Evolutionary conservation across 441 rosid genomes (phyloP).

Genomic region (Brassica balearica): DNA sequence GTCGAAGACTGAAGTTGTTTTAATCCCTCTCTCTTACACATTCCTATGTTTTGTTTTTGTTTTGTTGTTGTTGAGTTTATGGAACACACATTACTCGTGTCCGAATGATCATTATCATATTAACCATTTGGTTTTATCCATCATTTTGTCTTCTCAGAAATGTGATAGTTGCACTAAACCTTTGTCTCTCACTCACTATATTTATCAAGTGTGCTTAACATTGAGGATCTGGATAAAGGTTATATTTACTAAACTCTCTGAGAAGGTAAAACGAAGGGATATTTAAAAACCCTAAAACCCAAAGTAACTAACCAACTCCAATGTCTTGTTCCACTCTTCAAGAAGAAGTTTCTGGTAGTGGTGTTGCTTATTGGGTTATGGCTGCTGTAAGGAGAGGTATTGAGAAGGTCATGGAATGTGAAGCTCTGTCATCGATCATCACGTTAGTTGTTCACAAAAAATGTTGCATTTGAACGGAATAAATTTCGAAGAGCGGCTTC

Average conservation of each 20-base stretch:
- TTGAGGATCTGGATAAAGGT: background rate
- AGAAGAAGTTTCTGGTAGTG: conserved; percentile 23
- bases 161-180: background rate
- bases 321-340: conserved; percentile 63
- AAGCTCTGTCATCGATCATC: no score
- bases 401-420: no score
- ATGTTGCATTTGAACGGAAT: background rate
- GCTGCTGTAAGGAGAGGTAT: no score
- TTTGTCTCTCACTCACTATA: background rate
- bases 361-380: no score
- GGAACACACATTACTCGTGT: conserved; percentile 37
- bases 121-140: conserved; percentile 11
- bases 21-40: background rate
- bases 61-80: background rate
- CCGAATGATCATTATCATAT: conserved; percentile 27
- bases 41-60: background rate
- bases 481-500: background rate
- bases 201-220: background rate
- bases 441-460: no score
- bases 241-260: background rate
- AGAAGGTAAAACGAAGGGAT: no score
- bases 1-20: background rate
- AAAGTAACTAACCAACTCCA: conserved; percentile 15
- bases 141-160: background rate
- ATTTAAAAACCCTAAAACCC: conserved; percentile 56